phyloP scores from a whole-genome alignment of 2,329 filamentous ascomycete genomes.

The Monascus ruber region DNA sequence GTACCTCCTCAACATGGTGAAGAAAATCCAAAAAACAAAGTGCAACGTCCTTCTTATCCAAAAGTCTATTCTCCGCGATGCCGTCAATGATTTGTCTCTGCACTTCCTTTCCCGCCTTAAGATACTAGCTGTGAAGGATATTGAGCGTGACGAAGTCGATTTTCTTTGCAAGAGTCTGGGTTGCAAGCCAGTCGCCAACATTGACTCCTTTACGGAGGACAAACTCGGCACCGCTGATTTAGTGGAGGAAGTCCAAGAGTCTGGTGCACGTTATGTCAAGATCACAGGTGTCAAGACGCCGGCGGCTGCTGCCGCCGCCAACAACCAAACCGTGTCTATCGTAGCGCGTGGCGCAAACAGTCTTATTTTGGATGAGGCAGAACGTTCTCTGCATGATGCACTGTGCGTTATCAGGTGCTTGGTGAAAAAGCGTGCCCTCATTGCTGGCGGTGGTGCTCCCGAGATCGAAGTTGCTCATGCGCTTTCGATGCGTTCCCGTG shows the following conservation, averaged over 20 bases:
- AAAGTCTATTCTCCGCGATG: slow-evolving; percentile 94
- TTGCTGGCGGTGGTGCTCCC: slow-evolving; percentile 89
- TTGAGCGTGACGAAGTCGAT: slow-evolving; percentile 96
- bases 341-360: slow-evolving; percentile 89
- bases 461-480: slow-evolving; percentile 93
- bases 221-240: slow-evolving; percentile 91
- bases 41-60: slow-evolving; percentile 98
- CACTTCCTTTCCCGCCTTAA: slow-evolving; percentile 97
- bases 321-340: slow-evolving; percentile 76
- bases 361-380: slow-evolving; percentile 91
- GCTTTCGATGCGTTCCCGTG: slow-evolving; percentile 69
- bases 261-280: slow-evolving; percentile 86
- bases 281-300: slow-evolving; percentile 79
- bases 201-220: slow-evolving; percentile 97
- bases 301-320: slow-evolving; percentile 26
- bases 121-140: slow-evolving; percentile 92
- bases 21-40: slow-evolving; percentile 99
- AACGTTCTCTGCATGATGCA: slow-evolving; percentile 91
- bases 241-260: slow-evolving; percentile 80
- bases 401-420: slow-evolving; percentile 95
- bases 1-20: slow-evolving; percentile 96
- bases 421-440: slow-evolving; percentile 99
- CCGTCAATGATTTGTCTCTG: slow-evolving; percentile 91
- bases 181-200: slow-evolving; percentile 96
- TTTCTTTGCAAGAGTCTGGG: slow-evolving; percentile 99